Base-by-base conservation (phyloP, 257 asterid species). In the Solanum piurae region DNA sequence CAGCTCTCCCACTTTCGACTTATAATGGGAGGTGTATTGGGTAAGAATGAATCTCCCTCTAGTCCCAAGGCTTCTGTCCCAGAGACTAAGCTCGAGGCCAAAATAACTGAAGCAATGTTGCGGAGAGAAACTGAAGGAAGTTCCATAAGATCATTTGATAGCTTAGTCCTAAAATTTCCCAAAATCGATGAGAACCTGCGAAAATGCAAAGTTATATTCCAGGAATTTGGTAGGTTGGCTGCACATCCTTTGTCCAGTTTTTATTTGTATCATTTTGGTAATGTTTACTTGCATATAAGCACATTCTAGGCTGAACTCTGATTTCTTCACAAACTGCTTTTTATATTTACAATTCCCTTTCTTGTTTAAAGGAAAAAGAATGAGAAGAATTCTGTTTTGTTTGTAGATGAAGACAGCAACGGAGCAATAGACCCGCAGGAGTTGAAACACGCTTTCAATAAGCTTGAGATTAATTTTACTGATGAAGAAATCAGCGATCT, bases 401-500 rank as follows among this genome's bases (percentile, higher is more conserved):
- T 86, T 25, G 80, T 77, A 96, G 99, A 96, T 74, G 93, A 91
- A 93, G 98, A 96, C 89, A 90, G 92, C 83, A 96, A 92, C 86
- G 98, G 98, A 86, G 91, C 94, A 62, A 94, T 96, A 87, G 99
- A 96, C 87, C 95, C 86, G 6, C 91, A 94, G 83, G 99, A 96
- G 94, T 94, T 96, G 92, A 96, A 91, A 84, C 93, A 86, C 91
- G 92, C 98, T 83, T 95, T 96, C 87, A 86, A 62, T 66, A 93
- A 92, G 90, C 92, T 96, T 88, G 95, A 94, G 90, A 90, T 93
- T 85, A 88, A 85, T 76, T 94, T 95, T 91, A 87, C 87, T 0
- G 99, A 96, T 20, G 98, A 96, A 92, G 99, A 95, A 88, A 89
- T 94, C 83, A 87, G 86, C 38, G 99, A 94, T 86, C 94, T 96